Conservation (phyloP, 2,329 filamentous ascomycete genomes). For the Penicillium sp. region DNA sequence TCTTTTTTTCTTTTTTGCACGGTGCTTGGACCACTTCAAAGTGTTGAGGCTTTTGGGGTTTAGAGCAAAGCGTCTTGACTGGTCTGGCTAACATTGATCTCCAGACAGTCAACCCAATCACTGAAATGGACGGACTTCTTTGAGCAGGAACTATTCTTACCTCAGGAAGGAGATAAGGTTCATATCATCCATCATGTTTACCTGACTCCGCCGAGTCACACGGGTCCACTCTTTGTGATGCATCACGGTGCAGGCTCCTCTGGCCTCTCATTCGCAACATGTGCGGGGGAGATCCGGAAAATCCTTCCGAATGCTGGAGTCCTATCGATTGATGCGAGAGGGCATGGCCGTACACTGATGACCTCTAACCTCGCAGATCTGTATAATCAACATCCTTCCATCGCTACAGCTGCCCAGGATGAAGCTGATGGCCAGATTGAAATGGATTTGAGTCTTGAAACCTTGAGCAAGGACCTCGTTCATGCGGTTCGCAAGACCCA, state of each 20-base stretch:
- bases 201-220: slow-evolving; percentile 71
- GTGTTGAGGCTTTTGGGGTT: background rate
- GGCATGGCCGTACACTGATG: slow-evolving; percentile 70
- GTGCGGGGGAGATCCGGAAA: slow-evolving; percentile 74
- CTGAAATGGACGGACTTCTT: slow-evolving; percentile 90
- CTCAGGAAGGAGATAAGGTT: slow-evolving; percentile 34
- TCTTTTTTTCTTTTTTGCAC: background rate
- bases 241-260: slow-evolving; percentile 96
- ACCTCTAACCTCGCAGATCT: slow-evolving; percentile 4
- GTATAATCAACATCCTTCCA: slow-evolving; percentile 5
- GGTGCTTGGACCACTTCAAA: background rate
- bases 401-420: slow-evolving; percentile 20
- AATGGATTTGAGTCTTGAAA: slow-evolving; percentile 70
- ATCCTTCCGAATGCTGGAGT: slow-evolving; percentile 78
- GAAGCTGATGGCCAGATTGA: slow-evolving; percentile 34
- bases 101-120: slow-evolving; percentile 50
- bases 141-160: slow-evolving; percentile 77
- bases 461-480: slow-evolving; percentile 71
- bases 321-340: slow-evolving; percentile 80
- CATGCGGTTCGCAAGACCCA: slow-evolving; percentile 68
- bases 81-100: slow-evolving; percentile 4
- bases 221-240: slow-evolving; percentile 82
- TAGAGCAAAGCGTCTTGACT: background rate
- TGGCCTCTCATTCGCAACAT: slow-evolving; percentile 84
- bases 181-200: slow-evolving; percentile 78